phyloP scores from a whole-genome alignment of 2,329 filamentous ascomycete genomes.

The Neocucurbitaria cava region DNA sequence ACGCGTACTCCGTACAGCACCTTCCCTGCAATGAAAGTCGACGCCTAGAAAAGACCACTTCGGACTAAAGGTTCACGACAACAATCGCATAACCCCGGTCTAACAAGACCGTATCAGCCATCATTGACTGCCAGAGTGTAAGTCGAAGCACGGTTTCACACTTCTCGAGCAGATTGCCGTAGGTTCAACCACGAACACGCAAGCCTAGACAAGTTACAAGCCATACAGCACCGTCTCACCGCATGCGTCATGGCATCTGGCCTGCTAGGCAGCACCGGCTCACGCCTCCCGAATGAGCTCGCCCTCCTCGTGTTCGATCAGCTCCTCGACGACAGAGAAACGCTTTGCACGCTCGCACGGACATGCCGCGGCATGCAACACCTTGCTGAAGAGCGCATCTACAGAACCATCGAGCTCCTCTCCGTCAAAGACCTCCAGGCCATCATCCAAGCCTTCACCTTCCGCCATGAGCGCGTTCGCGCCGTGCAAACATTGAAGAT shows the following conservation, averaged over 20 bases:
- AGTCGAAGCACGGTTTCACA: too few relatives aligned
- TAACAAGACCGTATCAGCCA: background rate
- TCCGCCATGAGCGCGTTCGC: slow-evolving; percentile 32
- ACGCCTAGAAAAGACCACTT: background rate
- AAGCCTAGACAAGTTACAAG: background rate
- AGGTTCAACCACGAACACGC: background rate
- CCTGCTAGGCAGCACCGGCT: slow-evolving; percentile 17
- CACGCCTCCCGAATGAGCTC: slow-evolving; percentile 38
- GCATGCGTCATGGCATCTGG: slow-evolving; percentile 20
- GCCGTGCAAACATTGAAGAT: slow-evolving; percentile 43
- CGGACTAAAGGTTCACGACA: background rate
- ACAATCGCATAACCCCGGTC: background rate
- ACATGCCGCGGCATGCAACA: slow-evolving; percentile 40
- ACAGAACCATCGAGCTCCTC: slow-evolving; percentile 37
- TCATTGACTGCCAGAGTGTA: too few relatives aligned
- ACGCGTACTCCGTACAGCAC: too few relatives aligned
- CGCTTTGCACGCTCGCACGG: slow-evolving; percentile 36
- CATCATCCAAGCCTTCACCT: slow-evolving; percentile 35
- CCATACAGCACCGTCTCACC: background rate
- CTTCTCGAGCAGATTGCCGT: background rate
- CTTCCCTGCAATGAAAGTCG: background rate
- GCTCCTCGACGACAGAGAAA: slow-evolving; percentile 28
- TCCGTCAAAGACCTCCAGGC: slow-evolving; percentile 33
- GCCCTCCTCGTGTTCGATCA: slow-evolving; percentile 37
- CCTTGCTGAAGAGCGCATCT: slow-evolving; percentile 42